Conservation (phyloP, 176 grass and related monocot species). For the Juncus effusus region DNA sequence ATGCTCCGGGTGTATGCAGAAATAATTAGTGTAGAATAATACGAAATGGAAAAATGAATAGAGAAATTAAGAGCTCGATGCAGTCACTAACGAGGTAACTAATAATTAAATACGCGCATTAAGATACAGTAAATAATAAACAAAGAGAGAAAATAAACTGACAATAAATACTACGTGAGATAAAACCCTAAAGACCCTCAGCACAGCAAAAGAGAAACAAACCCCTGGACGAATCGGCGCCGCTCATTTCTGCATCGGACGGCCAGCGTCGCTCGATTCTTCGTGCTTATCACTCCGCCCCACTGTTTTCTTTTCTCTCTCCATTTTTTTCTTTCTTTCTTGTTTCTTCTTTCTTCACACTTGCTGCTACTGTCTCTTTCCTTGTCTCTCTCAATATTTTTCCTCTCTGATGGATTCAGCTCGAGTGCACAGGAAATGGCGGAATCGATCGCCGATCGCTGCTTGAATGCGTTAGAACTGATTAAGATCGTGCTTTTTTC, state of each 20-base stretch:
- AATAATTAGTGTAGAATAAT: background rate
- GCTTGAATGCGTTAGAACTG: slow-evolving; percentile 24
- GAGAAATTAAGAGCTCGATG: slow-evolving; percentile 22
- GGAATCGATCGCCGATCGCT: slow-evolving; percentile 57
- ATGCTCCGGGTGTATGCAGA: background rate
- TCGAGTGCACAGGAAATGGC: slow-evolving; percentile 36
- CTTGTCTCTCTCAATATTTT: background rate
- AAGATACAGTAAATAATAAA: background rate
- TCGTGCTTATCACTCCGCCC: slow-evolving; percentile 61
- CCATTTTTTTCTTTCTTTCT: slow-evolving; percentile 26
- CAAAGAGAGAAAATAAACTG: slow-evolving; percentile 2
- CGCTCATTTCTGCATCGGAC: slow-evolving; percentile 34
- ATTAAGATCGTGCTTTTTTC: slow-evolving; percentile 22
- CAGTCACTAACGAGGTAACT: slow-evolving; percentile 25
- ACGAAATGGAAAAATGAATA: background rate
- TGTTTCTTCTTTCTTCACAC: slow-evolving; percentile 6
- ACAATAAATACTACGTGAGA: slow-evolving; percentile 39
- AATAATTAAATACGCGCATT: slow-evolving; percentile 12
- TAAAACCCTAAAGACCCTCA: slow-evolving; percentile 69
- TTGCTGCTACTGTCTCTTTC: slow-evolving; percentile 30
- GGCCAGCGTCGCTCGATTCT: slow-evolving; percentile 8
- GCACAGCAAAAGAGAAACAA: slow-evolving; percentile 29
- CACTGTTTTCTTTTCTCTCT: slow-evolving; percentile 38
- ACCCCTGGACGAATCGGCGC: slow-evolving; percentile 17
- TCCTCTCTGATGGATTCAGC: slow-evolving; percentile 16